Base-by-base conservation (phyloP, 116 monocot species). In the Cymodocea nodosa region DNA sequence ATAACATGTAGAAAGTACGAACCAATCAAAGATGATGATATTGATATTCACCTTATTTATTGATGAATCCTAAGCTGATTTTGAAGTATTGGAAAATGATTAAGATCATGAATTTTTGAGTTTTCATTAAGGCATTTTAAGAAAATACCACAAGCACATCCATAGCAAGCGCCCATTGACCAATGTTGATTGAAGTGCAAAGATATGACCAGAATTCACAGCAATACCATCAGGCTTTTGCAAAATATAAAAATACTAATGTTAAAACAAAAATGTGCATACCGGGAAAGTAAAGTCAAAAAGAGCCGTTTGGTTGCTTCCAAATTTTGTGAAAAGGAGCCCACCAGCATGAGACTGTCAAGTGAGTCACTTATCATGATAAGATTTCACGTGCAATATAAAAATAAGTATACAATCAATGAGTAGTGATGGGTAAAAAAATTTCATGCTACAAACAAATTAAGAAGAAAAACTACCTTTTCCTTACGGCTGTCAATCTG, bases 251-350 rank as follows among this genome's bases (percentile, higher is more conserved):
- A 11, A 56, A 19, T 56, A 23, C 12, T 30, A 23, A 56, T 56
- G 56, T 56, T 56, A 18, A n/a, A 56, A 56, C 56, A 18, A 56
- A 12, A n/a, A 44, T 17, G 19, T 23, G 37, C 53, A 6, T 86
- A 99, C 98, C 82, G 98, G 92, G 63, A 99, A 92, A 71, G 95
- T 79, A 69, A 99, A 82, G 71, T 99, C 98, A 56, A 99, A 79
- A 18, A 99, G 79, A 22, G 97, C 83, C 18, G 87, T 82, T 72
- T 99, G 98, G 71, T 73, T 99, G 78, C 84, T 86, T 67, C 92
- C 89, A 73, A 99, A 89, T 75, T 99, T 99, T 50, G 98, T 89
- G 67, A 99, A 95, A 58, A 95, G 90, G 78, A 95, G 87, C 30
- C 94, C 87, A 52, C 95, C 90, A 69, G 95, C 89, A 81, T 99